These are phyloP conservation scores for Fraxinus albicans DNA, from an alignment of 305 asterid species.

Conservation along the genomic window DNA sequence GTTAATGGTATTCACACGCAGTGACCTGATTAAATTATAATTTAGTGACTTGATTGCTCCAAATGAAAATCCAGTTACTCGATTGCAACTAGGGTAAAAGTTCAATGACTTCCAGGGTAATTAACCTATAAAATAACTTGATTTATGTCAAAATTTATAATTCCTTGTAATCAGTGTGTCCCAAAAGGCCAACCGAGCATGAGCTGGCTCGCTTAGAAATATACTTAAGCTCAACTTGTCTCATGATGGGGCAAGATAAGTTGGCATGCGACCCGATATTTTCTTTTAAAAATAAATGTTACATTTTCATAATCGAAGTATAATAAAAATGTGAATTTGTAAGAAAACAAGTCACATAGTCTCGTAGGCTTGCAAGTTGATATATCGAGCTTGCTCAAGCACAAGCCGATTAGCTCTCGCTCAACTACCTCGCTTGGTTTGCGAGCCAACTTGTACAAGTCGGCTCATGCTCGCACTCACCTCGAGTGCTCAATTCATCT, in stretches of 20 bases:
- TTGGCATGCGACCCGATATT: background rate
- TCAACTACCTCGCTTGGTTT: no score
- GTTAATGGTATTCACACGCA: no score
- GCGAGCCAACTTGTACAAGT: no score
- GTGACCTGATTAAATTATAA: background rate
- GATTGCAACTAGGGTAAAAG: no score
- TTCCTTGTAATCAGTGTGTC: background rate
- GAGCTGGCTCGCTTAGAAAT: background rate
- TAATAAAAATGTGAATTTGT: background rate
- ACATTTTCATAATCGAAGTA: background rate
- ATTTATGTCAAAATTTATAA: no score
- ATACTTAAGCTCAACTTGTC: background rate
- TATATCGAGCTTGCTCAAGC: background rate
- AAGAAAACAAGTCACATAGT: background rate
- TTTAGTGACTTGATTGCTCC: background rate
- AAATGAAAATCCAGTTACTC: no score
- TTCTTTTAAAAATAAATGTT: background rate
- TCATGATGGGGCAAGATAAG: background rate
- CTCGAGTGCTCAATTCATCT: no score
- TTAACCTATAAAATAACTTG: no score
- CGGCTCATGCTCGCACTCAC: no score
- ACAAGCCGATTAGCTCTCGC: background rate
- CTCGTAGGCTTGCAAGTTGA: background rate
- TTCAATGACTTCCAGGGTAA: no score
- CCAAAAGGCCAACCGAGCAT: background rate